These are phyloP conservation scores for Penicillium bovifimosum DNA, from an alignment of 495 filamentous ascomycete genomes.

Conservation along the genomic window DNA sequence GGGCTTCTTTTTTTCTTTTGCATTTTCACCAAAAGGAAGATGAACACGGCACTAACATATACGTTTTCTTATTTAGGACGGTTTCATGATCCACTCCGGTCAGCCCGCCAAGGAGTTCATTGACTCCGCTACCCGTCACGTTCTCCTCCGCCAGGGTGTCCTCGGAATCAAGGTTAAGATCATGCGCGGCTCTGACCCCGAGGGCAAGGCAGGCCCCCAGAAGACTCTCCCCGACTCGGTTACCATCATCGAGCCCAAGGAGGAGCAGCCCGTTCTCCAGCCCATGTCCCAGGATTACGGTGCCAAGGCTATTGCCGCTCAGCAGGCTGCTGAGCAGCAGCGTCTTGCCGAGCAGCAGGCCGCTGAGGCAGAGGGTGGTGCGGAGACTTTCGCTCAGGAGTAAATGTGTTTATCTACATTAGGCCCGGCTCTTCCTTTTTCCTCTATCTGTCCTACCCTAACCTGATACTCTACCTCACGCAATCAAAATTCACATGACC, in stretches of 20 bases:
- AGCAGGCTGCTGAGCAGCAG: constrained; percentile 75
- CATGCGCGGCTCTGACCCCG: constrained; percentile 99
- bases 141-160: constrained; percentile 98
- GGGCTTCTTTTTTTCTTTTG: background rate
- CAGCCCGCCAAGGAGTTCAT: constrained; percentile 99
- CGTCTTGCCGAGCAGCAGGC: constrained; percentile 58
- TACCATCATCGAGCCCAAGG: constrained; percentile 99
- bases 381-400: constrained; percentile 44
- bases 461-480: constrained; percentile 37
- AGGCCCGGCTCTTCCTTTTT: constrained; percentile 30
- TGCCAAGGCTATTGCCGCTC: constrained; percentile 85
- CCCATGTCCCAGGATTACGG: constrained; percentile 97
- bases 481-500: constrained; percentile 42
- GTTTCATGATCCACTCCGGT: constrained; percentile 99
- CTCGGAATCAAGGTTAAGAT: constrained; percentile 99
- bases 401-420: constrained; percentile 33
- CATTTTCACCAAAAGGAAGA: too few species aligned
- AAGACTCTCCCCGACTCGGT: constrained; percentile 97
- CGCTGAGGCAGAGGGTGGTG: constrained; percentile 40
- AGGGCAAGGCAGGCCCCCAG: constrained; percentile 95
- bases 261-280: constrained; percentile 88
- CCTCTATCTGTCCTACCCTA: constrained; percentile 36
- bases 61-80: constrained; percentile 53
- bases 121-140: constrained; percentile 95
- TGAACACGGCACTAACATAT: too few species aligned